Evolutionary conservation across 768 basidiomycete genomes (phyloP), one percentile per base, ranked within the genome.

Genomic region (Daedaleopsis sinensis): DNA sequence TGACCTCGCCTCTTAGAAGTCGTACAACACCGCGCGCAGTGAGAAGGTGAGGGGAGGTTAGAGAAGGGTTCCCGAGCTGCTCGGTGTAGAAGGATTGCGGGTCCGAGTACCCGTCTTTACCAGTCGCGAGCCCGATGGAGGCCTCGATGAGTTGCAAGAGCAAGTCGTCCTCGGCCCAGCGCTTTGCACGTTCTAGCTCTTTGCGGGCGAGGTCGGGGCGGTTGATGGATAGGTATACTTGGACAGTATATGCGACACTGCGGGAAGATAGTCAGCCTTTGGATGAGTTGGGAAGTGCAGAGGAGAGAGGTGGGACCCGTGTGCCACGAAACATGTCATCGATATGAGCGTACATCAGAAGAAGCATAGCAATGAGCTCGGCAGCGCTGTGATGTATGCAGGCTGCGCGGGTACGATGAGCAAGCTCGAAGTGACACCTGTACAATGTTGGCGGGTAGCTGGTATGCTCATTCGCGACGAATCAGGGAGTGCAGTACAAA

Each of bases 91-190:
- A 93, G 39, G 82, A 78, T 59, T 78, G 70, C 23, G 78, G 76
- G 62, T 81, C 76, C 16, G 76, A 71, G 70, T 90, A 90, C 48
- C 79, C 80, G 66, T 92, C 91, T 63, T 84, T 86, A 10, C 89
- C 90, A 5, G 90, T 89, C 36, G 84, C 84, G 55, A 94, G 81
- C 32, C 88, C 86, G 59, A 93, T 87, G 21, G 82, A 86, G 15
- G 94, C 89, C 77, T 98, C 95, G 61, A 95, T 93, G 65, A 89
- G 83, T 71, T 96, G 94, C 19, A 98, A 79, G 39, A 98, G 82
- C 18, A 94, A 83, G 69, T 94, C 90, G 72, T 97, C 95, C 71
- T 95, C 94, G 8, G 91, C 91, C 81, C 88, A 92, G 55, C 82
- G 84, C 74, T 94, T 90, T 24, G 93, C 91, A 23, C 87, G 83